Base-by-base conservation (phyloP, 768 basidiomycete species). In the Chiua virens region DNA sequence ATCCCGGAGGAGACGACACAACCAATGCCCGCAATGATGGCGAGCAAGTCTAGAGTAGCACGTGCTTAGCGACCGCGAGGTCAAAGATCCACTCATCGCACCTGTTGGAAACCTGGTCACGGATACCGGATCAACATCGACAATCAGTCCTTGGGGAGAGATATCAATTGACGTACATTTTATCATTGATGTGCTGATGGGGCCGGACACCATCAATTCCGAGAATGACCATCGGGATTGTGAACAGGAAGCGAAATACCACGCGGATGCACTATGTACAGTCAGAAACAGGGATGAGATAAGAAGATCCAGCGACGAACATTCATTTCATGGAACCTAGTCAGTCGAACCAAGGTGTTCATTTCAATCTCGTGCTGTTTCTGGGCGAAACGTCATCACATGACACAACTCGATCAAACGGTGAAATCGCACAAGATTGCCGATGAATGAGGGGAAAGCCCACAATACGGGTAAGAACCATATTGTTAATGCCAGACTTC, bases 311-410 rank as follows among this genome's bases (percentile, higher is more conserved):
- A 14, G 20, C 23, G 7, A 70, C 88, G 32, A 55, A 92, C 90
- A 57, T 93, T 93, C 36, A 92, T 69, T 60, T 92, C 88, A 36
- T 88, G 86, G 62, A 89, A 92, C 55, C 85, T 91, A 32, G 85
- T 85, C 44, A 93, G 69, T 20, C 89, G 82, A 20, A 88, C 77
- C 42, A 92, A 75, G 3, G 85, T 89, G 27, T 59, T 73, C 17
- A 59, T 75, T 46, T 92, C 89, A 9, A 89, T 84, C 8, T 80
- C 80, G 62, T 86, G 79, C 15, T 57, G 58, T 61, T 77, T 78
- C 86, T 89, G 52, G 47, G 9, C 47, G 40, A n/a, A 10, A 40
- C 1, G 6, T 39, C 18, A 20, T 17, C 36, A 38, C 20, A 8
- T n/a, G 35, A 22, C 21, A 50, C 9, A 8, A 1, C 17, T 25